Evolutionary conservation across 1,284 basidiomycete genomes (phyloP).

Genomic region (Gymnopus androsaceus): DNA sequence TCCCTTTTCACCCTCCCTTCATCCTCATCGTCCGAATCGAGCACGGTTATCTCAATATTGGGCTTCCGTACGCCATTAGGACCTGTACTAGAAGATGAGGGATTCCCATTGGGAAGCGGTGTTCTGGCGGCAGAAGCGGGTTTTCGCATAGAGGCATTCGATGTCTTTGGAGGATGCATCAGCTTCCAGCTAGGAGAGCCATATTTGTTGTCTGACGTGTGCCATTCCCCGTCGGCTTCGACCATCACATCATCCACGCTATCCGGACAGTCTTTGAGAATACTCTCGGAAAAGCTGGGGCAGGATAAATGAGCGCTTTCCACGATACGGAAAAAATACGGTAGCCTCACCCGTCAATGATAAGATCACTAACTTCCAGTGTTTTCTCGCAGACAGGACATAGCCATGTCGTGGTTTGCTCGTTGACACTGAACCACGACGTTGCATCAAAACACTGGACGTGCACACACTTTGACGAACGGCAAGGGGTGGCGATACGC

Average conservation of each 20-base stretch:
- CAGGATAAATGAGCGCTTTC: slow-evolving; percentile 6
- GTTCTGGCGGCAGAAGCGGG: slow-evolving; percentile 33
- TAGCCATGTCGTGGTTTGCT: slow-evolving; percentile 93
- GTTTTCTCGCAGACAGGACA: slow-evolving; percentile 93
- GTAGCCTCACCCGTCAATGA: slow-evolving; percentile 86
- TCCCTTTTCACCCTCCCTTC: slow-evolving; percentile 73
- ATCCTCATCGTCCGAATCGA: slow-evolving; percentile 78
- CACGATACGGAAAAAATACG: slow-evolving; percentile 8
- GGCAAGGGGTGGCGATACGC: slow-evolving; percentile 83
- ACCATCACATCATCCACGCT: slow-evolving; percentile 89
- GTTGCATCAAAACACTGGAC: slow-evolving; percentile 95
- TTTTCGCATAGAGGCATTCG: slow-evolving; percentile 27
- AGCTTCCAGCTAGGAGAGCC: slow-evolving; percentile 74
- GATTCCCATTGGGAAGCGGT: slow-evolving; percentile 14
- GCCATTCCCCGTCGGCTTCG: slow-evolving; percentile 95
- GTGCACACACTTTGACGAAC: slow-evolving; percentile 86
- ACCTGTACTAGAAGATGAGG: slow-evolving; percentile 4
- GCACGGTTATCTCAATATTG: slow-evolving; percentile 50
- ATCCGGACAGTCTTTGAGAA: slow-evolving; percentile 76
- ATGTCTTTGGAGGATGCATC: slow-evolving; percentile 43
- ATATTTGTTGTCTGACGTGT: slow-evolving; percentile 84
- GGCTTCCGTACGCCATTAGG: slow-evolving; percentile 34
- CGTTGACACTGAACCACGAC: slow-evolving; percentile 94
- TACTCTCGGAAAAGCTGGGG: slow-evolving; percentile 75
- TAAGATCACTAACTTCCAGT: slow-evolving; percentile 79